A percentile compares a stretch with the other conserved stretches of the same genome.
These are phyloP conservation scores for Rutstroemia sp. DNA, from an alignment of 2,329 filamentous ascomycete species.

Conservation along the genomic window DNA sequence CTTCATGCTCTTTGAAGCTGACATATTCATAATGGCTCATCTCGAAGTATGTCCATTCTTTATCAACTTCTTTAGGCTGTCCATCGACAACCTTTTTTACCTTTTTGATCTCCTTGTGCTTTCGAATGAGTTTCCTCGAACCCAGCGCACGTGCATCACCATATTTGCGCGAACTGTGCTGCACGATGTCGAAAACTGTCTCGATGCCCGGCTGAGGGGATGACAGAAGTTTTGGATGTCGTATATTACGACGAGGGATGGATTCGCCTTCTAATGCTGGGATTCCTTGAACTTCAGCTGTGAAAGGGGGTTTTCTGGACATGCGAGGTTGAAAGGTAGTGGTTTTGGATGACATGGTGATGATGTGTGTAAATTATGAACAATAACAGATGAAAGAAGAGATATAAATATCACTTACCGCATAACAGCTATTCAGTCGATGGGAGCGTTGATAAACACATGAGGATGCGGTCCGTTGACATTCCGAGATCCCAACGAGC, in stretches of 20 bases:
- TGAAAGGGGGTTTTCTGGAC: constrained; percentile 45
- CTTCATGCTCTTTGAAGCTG: constrained; percentile 72
- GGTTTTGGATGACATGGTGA: constrained; percentile 1
- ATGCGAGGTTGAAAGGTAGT: constrained; percentile 12
- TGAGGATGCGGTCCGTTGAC: too few species aligned
- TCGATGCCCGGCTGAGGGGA: constrained; percentile 36
- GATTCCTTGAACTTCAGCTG: constrained; percentile 49
- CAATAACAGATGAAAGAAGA: background rate
- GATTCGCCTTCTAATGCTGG: constrained; percentile 55
- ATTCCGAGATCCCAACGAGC: too few species aligned
- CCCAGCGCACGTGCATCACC: constrained; percentile 61
- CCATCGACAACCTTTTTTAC: constrained; percentile 83
- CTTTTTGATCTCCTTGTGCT: constrained; percentile 79
- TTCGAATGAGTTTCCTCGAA: constrained; percentile 65
- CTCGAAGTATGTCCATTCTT: constrained; percentile 86
- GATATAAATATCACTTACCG: background rate
- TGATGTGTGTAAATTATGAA: background rate
- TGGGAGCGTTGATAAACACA: too few species aligned
- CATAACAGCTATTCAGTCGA: too few species aligned
- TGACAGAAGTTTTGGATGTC: constrained; percentile 38
- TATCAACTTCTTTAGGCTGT: constrained; percentile 70
- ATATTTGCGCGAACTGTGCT: constrained; percentile 55
- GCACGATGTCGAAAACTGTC: constrained; percentile 71
- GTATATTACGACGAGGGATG: constrained; percentile 52
- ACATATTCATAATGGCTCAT: constrained; percentile 71